A percentile compares a stretch with the other conserved stretches of the same genome.
Conservation (phyloP, 2,329 filamentous ascomycete species). For the Dothideomycetes sp. region DNA sequence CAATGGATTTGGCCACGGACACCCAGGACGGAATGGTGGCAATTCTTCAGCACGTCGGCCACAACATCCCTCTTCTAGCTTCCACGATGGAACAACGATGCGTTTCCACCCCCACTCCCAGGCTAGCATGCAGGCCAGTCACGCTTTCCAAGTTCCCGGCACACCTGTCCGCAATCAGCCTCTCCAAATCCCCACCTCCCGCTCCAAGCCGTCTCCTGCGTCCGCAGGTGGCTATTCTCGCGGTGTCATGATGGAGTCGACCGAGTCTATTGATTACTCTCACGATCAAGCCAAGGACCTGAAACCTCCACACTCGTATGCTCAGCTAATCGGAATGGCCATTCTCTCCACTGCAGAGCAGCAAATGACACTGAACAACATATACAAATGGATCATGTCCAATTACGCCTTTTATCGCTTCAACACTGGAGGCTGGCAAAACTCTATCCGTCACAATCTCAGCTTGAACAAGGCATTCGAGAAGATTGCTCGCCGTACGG, state of each 20-base stretch:
- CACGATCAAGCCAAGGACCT: constrained; percentile 77
- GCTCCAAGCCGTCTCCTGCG: constrained; percentile 35
- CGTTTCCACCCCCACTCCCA: constrained; percentile 26
- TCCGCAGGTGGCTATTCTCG: constrained; percentile 30
- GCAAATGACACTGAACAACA: constrained; percentile 81
- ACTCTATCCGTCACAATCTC: constrained; percentile 92
- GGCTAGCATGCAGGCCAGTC: constrained; percentile 17
- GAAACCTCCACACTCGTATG: constrained; percentile 94
- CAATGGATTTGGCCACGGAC: constrained; percentile 16
- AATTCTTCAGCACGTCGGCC: constrained; percentile 8
- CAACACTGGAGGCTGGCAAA: constrained; percentile 87
- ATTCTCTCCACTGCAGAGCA: constrained; percentile 80
- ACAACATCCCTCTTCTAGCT: constrained; percentile 10
- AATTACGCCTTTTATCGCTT: constrained; percentile 90
- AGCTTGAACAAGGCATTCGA: constrained; percentile 91
- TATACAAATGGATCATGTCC: constrained; percentile 85
- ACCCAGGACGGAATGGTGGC: constrained; percentile 7
- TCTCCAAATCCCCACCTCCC: constrained; percentile 11
- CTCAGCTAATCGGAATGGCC: constrained; percentile 91
- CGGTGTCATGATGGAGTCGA: constrained; percentile 40
- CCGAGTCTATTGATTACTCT: constrained; percentile 61
- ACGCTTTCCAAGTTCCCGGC: constrained; percentile 24
- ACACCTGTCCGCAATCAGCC: constrained; percentile 21
- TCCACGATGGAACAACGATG: constrained; percentile 11
- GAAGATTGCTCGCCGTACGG: constrained; percentile 82